These are phyloP conservation scores for Mycena galopus DNA, from an alignment of 768 basidiomycete species.

Conservation along the genomic window DNA sequence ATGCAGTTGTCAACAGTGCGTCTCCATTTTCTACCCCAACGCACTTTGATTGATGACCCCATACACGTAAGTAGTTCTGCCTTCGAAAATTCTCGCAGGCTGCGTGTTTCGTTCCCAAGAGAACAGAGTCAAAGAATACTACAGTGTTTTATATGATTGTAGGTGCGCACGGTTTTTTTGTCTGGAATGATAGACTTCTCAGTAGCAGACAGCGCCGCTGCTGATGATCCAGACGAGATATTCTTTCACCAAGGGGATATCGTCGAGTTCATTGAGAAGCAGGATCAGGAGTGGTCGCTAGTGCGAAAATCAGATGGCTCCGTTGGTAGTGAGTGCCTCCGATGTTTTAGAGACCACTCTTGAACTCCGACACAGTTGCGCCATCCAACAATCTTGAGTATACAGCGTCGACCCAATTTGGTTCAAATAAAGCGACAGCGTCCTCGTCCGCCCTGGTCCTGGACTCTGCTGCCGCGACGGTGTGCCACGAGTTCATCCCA, in stretches of 20 bases:
- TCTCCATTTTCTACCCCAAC: background rate
- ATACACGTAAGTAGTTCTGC: background rate
- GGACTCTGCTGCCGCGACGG: constrained; percentile 38
- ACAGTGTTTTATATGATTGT: background rate
- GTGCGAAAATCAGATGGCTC: background rate
- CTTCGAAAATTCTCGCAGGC: background rate
- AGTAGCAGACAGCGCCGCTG: background rate
- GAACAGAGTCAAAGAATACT: no score
- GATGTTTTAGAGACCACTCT: background rate
- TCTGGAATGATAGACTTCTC: background rate
- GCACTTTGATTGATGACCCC: background rate
- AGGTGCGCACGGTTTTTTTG: background rate
- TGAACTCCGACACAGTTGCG: background rate
- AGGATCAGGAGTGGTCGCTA: background rate
- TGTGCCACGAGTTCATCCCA: constrained; percentile 73
- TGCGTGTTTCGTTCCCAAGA: background rate
- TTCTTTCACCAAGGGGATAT: background rate
- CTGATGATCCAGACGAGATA: background rate
- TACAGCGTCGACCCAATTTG: no score
- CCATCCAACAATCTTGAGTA: background rate
- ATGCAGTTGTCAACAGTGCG: background rate
- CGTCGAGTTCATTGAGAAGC: background rate
- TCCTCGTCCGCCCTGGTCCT: no score
- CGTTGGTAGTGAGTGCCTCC: background rate
- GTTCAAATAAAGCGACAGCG: no score